Evolutionary conservation across 768 basidiomycete genomes (phyloP).

Genomic region (Phlebiopsis gigantea): DNA sequence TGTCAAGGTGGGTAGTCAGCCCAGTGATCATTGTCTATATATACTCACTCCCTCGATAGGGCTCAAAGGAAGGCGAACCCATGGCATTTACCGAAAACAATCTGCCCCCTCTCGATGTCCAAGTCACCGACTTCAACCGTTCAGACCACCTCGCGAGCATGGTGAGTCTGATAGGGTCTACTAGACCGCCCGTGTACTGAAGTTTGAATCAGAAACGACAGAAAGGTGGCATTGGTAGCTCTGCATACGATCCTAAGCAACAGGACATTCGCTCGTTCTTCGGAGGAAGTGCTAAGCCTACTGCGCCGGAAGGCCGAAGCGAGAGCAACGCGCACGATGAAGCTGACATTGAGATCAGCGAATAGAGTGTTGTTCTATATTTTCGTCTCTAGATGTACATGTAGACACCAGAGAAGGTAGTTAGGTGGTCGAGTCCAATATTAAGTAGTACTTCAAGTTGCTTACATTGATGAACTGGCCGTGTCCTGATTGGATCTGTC

Average conservation of each 20-base stretch:
- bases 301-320: conserved; percentile 16
- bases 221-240: conserved; percentile 68
- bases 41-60: conserved; percentile 26
- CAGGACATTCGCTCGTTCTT: conserved; percentile 74
- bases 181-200: too few relatives aligned
- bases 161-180: too few relatives aligned
- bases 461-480: neutral
- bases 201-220: conserved; percentile 65
- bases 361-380: neutral
- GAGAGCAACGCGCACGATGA: conserved; percentile 28
- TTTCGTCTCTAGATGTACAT: too few relatives aligned
- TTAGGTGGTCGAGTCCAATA: too few relatives aligned
- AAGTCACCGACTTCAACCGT: conserved; percentile 47
- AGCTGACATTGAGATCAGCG: conserved; percentile 19
- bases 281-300: conserved; percentile 28
- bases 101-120: conserved; percentile 33
- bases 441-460: neutral
- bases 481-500: neutral
- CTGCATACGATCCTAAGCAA: conserved; percentile 70
- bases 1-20: conserved; percentile 21
- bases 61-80: conserved; percentile 19
- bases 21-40: neutral
- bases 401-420: too few relatives aligned
- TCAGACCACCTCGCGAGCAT: conserved; percentile 51
- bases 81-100: conserved; percentile 21